These are phyloP conservation scores for Pilasporangium apinafurcum DNA, from an alignment of 352 stramenopile genomes.

Conservation along the genomic window DNA sequence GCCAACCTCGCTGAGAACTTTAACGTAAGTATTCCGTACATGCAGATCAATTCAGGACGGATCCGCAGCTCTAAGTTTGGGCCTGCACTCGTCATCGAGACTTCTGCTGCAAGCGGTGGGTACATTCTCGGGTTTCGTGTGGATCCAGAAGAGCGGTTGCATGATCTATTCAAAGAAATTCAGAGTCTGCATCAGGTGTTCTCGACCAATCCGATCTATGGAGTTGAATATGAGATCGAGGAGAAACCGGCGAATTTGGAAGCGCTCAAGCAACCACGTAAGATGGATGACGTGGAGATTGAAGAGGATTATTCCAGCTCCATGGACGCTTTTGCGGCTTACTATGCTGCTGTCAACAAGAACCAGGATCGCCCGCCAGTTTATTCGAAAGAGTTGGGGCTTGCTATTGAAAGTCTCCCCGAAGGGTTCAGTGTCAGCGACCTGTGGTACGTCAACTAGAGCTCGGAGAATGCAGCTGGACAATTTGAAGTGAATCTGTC, in stretches of 20 bases:
- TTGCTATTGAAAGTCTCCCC: slow-evolving; percentile 83
- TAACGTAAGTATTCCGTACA: slow-evolving; percentile 93
- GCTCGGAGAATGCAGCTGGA: too few species aligned
- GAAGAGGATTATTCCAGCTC: slow-evolving; percentile 80
- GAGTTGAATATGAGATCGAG: slow-evolving; percentile 83
- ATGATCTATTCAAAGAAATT: slow-evolving; percentile 85
- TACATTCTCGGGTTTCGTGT: slow-evolving; percentile 92
- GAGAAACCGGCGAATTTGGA: slow-evolving; percentile 61
- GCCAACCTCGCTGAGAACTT: slow-evolving; percentile 92
- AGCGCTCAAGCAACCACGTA: slow-evolving; percentile 61
- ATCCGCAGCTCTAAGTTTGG: slow-evolving; percentile 90
- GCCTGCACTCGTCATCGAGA: slow-evolving; percentile 88
- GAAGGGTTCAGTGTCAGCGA: slow-evolving; percentile 64
- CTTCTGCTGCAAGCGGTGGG: slow-evolving; percentile 58
- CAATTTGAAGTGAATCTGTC: too few species aligned
- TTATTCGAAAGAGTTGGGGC: slow-evolving; percentile 75
- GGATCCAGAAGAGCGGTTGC: slow-evolving; percentile 78
- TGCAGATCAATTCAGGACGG: slow-evolving; percentile 87
- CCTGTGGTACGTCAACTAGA: slow-evolving; percentile 60
- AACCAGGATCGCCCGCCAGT: slow-evolving; percentile 63
- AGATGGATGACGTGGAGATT: slow-evolving; percentile 87
- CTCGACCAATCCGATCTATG: slow-evolving; percentile 85
- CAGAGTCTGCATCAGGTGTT: slow-evolving; percentile 81
- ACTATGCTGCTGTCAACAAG: slow-evolving; percentile 86
- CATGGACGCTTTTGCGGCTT: slow-evolving; percentile 86